Percentiles rank a stretch among this genome's conserved stretches.
phyloP scores from a whole-genome alignment of 2,329 filamentous ascomycete species.

The Colletotrichum filicis region DNA sequence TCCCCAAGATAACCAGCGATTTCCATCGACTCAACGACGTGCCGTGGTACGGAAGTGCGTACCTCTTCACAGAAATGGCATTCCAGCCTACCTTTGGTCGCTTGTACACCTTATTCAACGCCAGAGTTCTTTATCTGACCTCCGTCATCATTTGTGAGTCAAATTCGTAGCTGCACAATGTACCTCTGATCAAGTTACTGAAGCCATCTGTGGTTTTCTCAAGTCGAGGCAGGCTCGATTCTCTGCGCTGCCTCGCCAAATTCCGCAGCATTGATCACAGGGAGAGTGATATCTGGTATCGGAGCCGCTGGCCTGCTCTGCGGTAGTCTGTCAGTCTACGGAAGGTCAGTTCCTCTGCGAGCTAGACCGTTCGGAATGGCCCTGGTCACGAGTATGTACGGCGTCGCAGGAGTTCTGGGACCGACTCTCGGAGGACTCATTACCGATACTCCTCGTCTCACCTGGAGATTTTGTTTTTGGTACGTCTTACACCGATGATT shows the following conservation, averaged over 20 bases:
- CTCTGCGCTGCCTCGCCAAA: background rate
- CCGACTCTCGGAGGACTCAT: background rate
- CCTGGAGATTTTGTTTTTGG: conserved; percentile 1
- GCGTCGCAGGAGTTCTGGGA: background rate
- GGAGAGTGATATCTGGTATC: background rate
- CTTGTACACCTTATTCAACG: conserved; percentile 9
- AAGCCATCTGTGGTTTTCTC: background rate
- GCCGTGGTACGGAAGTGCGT: conserved; percentile 65
- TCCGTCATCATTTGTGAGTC: conserved; percentile 44
- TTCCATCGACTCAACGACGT: conserved; percentile 63
- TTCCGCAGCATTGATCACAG: background rate
- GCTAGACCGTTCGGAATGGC: background rate
- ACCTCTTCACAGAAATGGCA: conserved; percentile 42
- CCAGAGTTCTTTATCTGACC: conserved; percentile 41
- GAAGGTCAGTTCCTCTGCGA: background rate
- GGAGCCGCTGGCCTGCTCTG: background rate
- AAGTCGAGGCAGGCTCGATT: background rate
- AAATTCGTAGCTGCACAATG: too few relatives aligned
- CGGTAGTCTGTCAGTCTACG: background rate
- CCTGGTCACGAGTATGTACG: background rate
- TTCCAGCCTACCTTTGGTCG: background rate
- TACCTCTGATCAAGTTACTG: too few relatives aligned
- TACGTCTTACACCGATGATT: background rate
- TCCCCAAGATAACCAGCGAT: conserved; percentile 60
- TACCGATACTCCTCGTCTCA: background rate